phyloP scores from a whole-genome alignment of 2,329 filamentous ascomycete genomes.

The Stagonosporopsis chrysanthemi region DNA sequence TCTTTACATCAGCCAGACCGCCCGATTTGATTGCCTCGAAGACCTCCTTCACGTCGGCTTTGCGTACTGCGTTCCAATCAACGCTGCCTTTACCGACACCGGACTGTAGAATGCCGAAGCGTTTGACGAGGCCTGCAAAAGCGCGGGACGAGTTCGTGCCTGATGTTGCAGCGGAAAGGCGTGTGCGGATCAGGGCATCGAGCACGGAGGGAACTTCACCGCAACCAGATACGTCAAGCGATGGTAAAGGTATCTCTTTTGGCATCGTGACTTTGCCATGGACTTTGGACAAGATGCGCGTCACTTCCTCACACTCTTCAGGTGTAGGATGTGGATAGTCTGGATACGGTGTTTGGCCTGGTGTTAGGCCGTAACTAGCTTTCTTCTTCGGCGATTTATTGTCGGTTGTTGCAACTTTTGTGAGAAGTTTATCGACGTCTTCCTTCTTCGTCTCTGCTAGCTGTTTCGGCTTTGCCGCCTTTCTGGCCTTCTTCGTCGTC shows the following conservation, averaged over 20 bases:
- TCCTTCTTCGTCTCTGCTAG: conserved; percentile 28
- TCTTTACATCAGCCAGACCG: conserved; percentile 75
- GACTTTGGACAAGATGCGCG: conserved; percentile 67
- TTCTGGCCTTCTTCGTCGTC: conserved; percentile 27
- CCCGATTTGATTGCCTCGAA: conserved; percentile 73
- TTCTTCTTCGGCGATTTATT: conserved; percentile 46
- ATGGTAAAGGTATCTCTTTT: conserved; percentile 72
- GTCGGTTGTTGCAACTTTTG: conserved; percentile 37
- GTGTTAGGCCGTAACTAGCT: conserved; percentile 54
- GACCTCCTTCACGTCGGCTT: conserved; percentile 66
- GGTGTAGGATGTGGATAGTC: conserved; percentile 69
- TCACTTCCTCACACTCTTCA: conserved; percentile 74
- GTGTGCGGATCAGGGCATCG: conserved; percentile 68
- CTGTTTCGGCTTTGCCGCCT: conserved; percentile 29
- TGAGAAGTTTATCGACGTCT: conserved; percentile 31
- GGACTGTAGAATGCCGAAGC: conserved; percentile 68
- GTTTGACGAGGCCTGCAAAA: conserved; percentile 69
- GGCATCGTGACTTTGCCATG: conserved; percentile 73
- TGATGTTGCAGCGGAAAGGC: conserved; percentile 68
- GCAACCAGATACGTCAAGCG: conserved; percentile 74
- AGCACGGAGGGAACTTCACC: conserved; percentile 71
- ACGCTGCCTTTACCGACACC: conserved; percentile 75
- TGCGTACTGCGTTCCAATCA: conserved; percentile 75
- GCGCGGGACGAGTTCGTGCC: conserved; percentile 69
- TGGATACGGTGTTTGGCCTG: conserved; percentile 70